Evolutionary conservation across 768 basidiomycete species (phyloP), one percentile per base, ranked within the genome.

Genomic region (Dioszegia hungarica): DNA sequence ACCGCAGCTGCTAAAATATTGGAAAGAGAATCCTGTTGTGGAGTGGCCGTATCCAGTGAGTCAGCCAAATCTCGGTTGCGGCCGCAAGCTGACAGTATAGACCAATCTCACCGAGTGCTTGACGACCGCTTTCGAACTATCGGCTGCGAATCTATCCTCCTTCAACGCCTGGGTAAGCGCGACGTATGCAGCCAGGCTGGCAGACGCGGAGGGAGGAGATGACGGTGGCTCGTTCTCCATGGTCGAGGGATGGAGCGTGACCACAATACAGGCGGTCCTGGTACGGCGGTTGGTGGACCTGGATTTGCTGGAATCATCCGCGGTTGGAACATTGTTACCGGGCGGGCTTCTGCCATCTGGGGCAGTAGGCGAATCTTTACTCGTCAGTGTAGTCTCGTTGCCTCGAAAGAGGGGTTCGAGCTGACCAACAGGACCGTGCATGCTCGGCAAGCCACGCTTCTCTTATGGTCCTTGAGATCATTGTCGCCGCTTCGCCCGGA

Each of bases 231-330:
- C 52, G 1, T 64, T 60, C 48, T 44, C 43, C 5, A 50, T 44
- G 10, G 54, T 62, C 1, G 67, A 66, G 12, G 70, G 70, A 49
- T 72, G 70, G 70, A 63, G 34, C 47, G 63, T 61, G 38, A 14
- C 29, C 31, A 29, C 63, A 1, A 19, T 65, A 17, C 59, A 66
- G 41, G 62, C 62, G n/a, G 37, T 50, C 1, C 37, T 70, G 15
- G 10, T 66, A 17, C 51, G 49, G 37, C 24, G 56, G 4, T 20
- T 67, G 19, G 49, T 62, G 8, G 54, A 66, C 9, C 43, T 60
- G 19, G 63, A 52, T 3, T 31, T 67, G n/a, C 31, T 67, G 11
- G 17, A n/a, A 39, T 22, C 5, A 20, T n/a, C 38, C 48, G 15
- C 44, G 63, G 31, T 57, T 55, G 12, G 9, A 34, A 10, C 22